Evolutionary conservation across 2,329 filamentous ascomycete species (phyloP).

Genomic region (Exutisphaerella laricina): DNA sequence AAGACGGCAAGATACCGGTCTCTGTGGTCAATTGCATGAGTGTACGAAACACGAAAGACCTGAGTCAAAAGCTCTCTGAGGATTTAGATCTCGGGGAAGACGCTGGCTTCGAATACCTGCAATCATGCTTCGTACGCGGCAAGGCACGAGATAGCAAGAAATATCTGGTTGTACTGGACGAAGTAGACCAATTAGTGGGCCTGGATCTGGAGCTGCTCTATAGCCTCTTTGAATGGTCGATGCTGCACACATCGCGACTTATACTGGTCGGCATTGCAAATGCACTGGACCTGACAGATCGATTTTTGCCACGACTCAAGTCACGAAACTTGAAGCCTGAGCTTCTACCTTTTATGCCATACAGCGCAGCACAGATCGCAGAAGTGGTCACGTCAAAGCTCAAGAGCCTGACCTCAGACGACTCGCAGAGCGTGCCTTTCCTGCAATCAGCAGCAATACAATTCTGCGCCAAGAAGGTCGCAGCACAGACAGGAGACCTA

Average conservation of each 20-base stretch:
- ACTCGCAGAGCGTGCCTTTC: conserved; percentile 61
- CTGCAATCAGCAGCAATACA: conserved; percentile 91
- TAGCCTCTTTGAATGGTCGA: conserved; percentile 92
- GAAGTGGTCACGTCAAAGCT: conserved; percentile 80
- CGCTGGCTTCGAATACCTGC: conserved; percentile 62
- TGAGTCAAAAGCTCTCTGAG: conserved; percentile 74
- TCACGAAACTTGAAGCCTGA: conserved; percentile 85
- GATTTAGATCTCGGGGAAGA: conserved; percentile 57
- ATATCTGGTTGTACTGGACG: conserved; percentile 84
- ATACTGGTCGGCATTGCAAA: conserved; percentile 92
- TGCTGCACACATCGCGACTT: conserved; percentile 72
- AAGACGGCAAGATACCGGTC: conserved; percentile 53
- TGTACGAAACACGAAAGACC: conserved; percentile 78
- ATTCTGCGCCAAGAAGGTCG: conserved; percentile 89
- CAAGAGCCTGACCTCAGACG: conserved; percentile 53
- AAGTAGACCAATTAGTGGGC: conserved; percentile 89
- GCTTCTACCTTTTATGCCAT: conserved; percentile 86
- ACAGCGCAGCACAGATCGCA: conserved; percentile 81
- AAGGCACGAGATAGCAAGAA: conserved; percentile 50
- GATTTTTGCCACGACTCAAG: conserved; percentile 89
- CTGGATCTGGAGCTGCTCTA: conserved; percentile 86
- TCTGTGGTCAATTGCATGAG: conserved; percentile 96
- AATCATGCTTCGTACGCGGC: conserved; percentile 62
- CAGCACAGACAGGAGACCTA: conserved; percentile 87
- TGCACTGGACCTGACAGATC: conserved; percentile 88